Conservation (phyloP, 1,139 yeast genomes). For the Trichomonascaceae sp. region DNA sequence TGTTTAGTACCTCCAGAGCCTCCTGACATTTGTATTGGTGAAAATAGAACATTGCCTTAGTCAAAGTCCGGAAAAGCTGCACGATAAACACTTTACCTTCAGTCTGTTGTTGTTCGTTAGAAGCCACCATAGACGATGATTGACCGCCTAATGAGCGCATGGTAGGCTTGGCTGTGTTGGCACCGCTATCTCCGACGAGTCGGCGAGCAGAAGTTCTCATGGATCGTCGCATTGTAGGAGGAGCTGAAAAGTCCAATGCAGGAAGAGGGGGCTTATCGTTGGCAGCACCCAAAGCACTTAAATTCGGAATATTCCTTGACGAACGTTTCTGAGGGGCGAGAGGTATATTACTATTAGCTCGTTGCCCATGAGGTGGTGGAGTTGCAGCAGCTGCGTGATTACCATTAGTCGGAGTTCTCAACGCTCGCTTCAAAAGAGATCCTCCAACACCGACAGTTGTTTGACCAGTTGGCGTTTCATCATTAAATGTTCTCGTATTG, state of each 20-base stretch:
- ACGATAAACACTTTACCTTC: not conserved
- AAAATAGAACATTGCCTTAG: constrained; percentile 60
- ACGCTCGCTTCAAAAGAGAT: not conserved
- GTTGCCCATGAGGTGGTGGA: constrained; percentile 5
- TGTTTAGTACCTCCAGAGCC: constrained; percentile 64
- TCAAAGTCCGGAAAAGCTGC: constrained; percentile 52
- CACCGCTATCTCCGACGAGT: constrained; percentile 2
- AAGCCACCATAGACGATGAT: not conserved
- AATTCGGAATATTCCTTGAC: constrained; percentile 14
- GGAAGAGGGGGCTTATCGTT: constrained; percentile 10
- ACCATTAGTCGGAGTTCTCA: constrained; percentile 2
- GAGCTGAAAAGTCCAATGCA: constrained; percentile 6
- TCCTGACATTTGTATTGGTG: constrained; percentile 70
- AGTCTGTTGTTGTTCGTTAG: not conserved
- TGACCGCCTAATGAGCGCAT: not conserved
- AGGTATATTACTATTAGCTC: constrained; percentile 14
- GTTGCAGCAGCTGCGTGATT: not conserved
- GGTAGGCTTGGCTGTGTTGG: not conserved
- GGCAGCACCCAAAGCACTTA: not conserved
- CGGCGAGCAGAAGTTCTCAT: constrained; percentile 1
- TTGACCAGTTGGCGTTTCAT: not conserved
- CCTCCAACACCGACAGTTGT: constrained; percentile 6
- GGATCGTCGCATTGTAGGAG: constrained; percentile 7
- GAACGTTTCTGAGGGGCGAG: constrained; percentile 25
- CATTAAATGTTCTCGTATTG: not conserved